Evolutionary conservation across 306 rosid genomes (phyloP).

Genomic region (Ammopiptanthus mongolicus): DNA sequence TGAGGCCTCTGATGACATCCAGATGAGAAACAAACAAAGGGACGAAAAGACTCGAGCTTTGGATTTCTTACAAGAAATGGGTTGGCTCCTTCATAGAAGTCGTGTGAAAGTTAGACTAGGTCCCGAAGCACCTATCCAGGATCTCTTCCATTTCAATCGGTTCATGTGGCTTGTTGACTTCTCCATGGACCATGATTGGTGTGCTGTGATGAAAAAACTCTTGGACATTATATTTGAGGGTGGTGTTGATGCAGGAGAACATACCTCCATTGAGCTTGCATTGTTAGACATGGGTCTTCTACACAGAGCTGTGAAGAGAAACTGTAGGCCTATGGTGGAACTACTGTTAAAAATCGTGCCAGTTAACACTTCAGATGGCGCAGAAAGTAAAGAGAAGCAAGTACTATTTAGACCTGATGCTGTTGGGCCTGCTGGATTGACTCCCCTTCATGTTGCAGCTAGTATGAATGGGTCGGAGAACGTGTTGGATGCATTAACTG

Average conservation of each 20-base stretch:
- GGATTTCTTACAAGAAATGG: constrained; percentile 74
- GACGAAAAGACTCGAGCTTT: constrained; percentile 58
- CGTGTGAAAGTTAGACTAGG: constrained; percentile 48
- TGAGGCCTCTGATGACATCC: constrained; percentile 24
- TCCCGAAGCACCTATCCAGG: constrained; percentile 40
- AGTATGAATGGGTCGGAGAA: constrained; percentile 51
- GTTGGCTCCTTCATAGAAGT: constrained; percentile 82
- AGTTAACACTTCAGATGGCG: constrained; percentile 8
- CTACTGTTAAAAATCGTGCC: constrained; percentile 54
- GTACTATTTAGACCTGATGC: constrained; percentile 65
- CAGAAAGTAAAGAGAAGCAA: constrained; percentile 30
- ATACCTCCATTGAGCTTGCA: constrained; percentile 48
- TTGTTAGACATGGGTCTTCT: constrained; percentile 58
- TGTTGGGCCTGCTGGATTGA: constrained; percentile 65
- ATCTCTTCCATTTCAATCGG: constrained; percentile 50
- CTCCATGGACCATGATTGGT: constrained; percentile 76
- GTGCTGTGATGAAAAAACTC: constrained; percentile 66
- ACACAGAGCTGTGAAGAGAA: constrained; percentile 71
- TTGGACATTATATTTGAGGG: constrained; percentile 55
- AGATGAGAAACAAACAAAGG: constrained; percentile 11
- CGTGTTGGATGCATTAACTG: constrained; percentile 69
- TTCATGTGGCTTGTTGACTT: constrained; percentile 69
- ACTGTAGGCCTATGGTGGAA: constrained; percentile 58
- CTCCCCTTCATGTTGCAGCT: constrained; percentile 86
- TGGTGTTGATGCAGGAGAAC: constrained; percentile 49